Conservation (phyloP, 345 rosid genomes). For the Syzygium aromaticum region DNA sequence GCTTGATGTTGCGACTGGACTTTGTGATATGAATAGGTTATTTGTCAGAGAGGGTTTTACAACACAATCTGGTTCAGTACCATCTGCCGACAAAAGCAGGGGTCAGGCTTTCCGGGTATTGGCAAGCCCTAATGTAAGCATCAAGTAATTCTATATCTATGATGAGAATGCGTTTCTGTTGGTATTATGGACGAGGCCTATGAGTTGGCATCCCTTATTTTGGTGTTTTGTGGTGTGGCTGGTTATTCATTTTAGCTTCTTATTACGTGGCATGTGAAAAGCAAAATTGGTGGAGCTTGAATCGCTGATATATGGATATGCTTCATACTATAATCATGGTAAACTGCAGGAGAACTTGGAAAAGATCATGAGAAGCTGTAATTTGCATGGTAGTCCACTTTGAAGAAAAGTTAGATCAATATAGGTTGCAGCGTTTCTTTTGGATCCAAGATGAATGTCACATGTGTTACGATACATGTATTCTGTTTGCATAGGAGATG, state of each 20-base stretch:
- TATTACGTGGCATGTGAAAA: neutral
- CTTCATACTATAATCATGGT: neutral
- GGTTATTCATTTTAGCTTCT: neutral
- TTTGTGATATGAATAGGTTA: neutral
- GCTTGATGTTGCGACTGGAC: neutral
- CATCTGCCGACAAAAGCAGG: constrained; percentile 26
- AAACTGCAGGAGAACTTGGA: neutral
- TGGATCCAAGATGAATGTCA: neutral
- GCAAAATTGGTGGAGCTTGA: neutral
- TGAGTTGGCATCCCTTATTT: neutral
- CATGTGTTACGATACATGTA: neutral
- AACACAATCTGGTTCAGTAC: constrained; percentile 20
- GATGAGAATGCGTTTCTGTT: neutral
- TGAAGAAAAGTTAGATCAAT: neutral
- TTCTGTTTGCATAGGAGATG: neutral
- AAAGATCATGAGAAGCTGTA: neutral
- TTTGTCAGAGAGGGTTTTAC: constrained; percentile 31
- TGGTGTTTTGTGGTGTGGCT: neutral
- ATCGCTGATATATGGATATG: neutral
- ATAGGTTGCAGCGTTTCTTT: neutral
- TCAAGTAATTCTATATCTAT: constrained; percentile 3
- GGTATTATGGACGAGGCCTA: neutral
- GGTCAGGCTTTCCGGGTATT: constrained; percentile 47
- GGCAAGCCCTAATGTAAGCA: constrained; percentile 68
- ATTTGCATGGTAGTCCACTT: neutral